Conservation (phyloP, 2,329 filamentous ascomycete species). For the Didymosphaeria variabile region DNA sequence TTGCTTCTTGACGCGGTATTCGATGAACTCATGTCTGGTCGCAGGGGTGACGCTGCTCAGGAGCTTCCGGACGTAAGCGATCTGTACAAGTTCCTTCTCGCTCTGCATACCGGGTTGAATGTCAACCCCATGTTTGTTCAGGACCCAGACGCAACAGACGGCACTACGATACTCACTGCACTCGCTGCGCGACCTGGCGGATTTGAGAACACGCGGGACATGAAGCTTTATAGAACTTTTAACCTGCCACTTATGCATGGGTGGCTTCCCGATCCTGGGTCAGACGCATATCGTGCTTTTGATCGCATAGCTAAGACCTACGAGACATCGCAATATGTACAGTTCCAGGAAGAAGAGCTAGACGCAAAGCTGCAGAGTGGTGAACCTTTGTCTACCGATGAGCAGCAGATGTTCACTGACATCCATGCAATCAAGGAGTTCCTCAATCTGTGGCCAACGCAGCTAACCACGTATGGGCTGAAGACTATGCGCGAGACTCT, state of each 20-base stretch:
- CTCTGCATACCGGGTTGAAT: constrained; percentile 95
- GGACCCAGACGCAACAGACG: constrained; percentile 50
- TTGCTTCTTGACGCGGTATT: constrained; percentile 89
- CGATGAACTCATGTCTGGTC: constrained; percentile 86
- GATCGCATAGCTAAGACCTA: constrained; percentile 81
- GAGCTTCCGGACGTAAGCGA: constrained; percentile 86
- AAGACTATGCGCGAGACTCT: constrained; percentile 76
- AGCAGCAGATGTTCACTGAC: constrained; percentile 83
- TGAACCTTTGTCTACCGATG: constrained; percentile 71
- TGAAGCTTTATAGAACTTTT: constrained; percentile 91
- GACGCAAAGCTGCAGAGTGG: constrained; percentile 75
- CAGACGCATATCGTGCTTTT: constrained; percentile 75
- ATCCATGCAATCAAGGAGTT: constrained; percentile 86
- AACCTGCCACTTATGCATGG: constrained; percentile 89
- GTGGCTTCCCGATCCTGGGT: constrained; percentile 78
- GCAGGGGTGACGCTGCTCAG: constrained; percentile 69
- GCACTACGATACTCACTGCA: constrained; percentile 45
- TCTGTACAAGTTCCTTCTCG: constrained; percentile 85
- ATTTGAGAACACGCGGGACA: constrained; percentile 87
- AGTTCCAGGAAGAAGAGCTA: constrained; percentile 88
- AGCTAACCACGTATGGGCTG: constrained; percentile 84
- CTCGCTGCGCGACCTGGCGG: constrained; percentile 67
- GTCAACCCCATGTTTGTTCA: constrained; percentile 91
- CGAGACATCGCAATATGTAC: constrained; percentile 88
- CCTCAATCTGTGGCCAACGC: constrained; percentile 80